These are phyloP conservation scores for Candida anutae DNA, from an alignment of 1,139 yeast species.

Conservation along the genomic window DNA sequence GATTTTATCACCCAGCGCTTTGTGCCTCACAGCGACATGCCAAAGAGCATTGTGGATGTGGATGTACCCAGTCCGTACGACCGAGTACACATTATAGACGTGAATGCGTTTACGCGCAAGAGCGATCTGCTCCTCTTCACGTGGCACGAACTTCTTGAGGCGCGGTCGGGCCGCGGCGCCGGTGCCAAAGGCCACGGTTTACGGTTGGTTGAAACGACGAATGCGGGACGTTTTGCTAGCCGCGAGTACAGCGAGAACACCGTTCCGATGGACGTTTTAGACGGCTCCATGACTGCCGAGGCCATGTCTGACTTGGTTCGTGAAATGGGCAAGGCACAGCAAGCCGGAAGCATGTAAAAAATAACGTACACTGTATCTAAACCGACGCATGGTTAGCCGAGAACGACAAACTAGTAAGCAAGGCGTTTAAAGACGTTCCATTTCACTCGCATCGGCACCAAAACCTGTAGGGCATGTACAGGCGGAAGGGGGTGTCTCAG, in stretches of 20 bases:
- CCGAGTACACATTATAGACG: constrained; percentile 63
- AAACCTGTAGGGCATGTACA: too few relatives aligned
- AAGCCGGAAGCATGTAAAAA: too few relatives aligned
- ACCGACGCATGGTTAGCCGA: too few relatives aligned
- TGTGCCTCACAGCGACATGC: constrained; percentile 25
- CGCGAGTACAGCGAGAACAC: constrained; percentile 85
- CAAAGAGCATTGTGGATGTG: constrained; percentile 64
- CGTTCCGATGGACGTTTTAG: constrained; percentile 85
- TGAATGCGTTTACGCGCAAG: constrained; percentile 75
- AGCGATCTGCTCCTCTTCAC: constrained; percentile 73
- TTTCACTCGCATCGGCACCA: too few relatives aligned
- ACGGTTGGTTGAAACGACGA: constrained; percentile 61
- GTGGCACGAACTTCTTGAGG: constrained; percentile 64
- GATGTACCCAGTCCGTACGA: constrained; percentile 72
- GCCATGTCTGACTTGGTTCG: constrained; percentile 59
- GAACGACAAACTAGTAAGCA: too few relatives aligned
- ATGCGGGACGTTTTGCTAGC: constrained; percentile 64
- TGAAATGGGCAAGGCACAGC: constrained; percentile 39
- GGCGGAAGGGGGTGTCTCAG: too few relatives aligned
- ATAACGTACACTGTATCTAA: too few relatives aligned
- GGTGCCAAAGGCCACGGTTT: constrained; percentile 34
- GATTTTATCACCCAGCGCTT: constrained; percentile 42
- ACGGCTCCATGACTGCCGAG: constrained; percentile 62
- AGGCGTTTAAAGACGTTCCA: too few relatives aligned
- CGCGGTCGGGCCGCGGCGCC: too few relatives aligned